Evolutionary conservation across 495 filamentous ascomycete species (phyloP).

Genomic region (Penicillium canescens): DNA sequence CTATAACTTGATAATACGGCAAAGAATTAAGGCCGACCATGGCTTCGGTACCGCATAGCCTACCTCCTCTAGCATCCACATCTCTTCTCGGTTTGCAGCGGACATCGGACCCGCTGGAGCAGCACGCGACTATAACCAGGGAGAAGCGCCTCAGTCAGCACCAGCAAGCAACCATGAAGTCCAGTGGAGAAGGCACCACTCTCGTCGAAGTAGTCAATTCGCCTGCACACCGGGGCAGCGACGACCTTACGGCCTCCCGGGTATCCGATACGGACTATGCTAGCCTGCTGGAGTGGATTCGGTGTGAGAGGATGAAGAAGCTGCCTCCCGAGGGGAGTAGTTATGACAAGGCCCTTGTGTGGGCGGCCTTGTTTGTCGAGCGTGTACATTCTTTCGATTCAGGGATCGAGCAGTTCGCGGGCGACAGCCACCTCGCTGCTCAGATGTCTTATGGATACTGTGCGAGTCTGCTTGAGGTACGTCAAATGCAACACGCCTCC

Average conservation of each 20-base stretch:
- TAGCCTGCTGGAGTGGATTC: conserved; percentile 15
- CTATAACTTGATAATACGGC: too few species aligned
- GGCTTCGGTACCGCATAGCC: neutral
- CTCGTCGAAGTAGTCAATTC: too few species aligned
- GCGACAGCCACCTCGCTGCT: conserved; percentile 25
- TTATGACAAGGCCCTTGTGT: conserved; percentile 23
- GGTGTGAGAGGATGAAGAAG: conserved; percentile 21
- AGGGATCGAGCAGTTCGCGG: conserved; percentile 27
- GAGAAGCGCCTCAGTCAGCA: neutral
- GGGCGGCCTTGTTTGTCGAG: conserved; percentile 16
- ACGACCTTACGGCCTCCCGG: conserved; percentile 9
- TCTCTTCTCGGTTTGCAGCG: conserved; percentile 6
- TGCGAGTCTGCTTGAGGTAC: conserved; percentile 26
- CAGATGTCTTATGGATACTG: conserved; percentile 28
- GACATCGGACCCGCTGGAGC: conserved; percentile 7
- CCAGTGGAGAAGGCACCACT: too few species aligned
- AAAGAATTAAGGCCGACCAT: neutral
- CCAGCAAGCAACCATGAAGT: too few species aligned
- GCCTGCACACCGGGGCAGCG: too few species aligned
- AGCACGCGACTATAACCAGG: conserved; percentile 9
- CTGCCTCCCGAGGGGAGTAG: conserved; percentile 29
- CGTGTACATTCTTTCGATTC: conserved; percentile 20
- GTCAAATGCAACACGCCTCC: neutral
- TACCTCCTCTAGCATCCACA: conserved; percentile 2
- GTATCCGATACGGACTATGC: conserved; percentile 22